Evolutionary conservation across 352 stramenopile species (phyloP), one percentile per base, ranked within the genome.

Genomic region (Phytophthora palmivora): DNA sequence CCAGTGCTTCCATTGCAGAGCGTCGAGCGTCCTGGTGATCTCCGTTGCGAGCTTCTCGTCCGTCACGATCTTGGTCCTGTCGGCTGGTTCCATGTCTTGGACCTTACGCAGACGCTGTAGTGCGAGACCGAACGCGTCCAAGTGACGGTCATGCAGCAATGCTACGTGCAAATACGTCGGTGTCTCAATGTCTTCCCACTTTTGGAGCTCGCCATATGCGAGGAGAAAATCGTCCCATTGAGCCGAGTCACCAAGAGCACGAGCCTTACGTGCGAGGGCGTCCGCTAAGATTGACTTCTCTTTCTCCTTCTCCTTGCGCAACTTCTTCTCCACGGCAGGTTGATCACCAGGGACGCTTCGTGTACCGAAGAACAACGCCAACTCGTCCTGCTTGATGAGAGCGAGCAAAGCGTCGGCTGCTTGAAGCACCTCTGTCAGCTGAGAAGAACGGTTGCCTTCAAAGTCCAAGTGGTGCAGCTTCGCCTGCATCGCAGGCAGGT

Each of bases 21-120:
- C 41, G 22, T 72, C 34, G 30, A 84, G 63, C 22, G 70, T 67
- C 12, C 15, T 64, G 41, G 76, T 34, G 6, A 88, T 67, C 55
- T 89, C 70, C 12, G 63, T 47, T n/a, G 78, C 67, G 14, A 93
- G 70, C 54, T 82, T 78, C 21, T 89, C 74, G 18, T 88, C 72
- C 42, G 73, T 59, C 21, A 88, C 54, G 53, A 93, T 81, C 74
- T 95, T 95, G 43, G 71, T 70, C 48, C 75, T 79, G 21, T 95
- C 86, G 24, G 74, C 65, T 15, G 71, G 45, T 15, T 90, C 80
- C 36, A 91, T 41, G 4, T 75, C 77, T n/a, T 75, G 67, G 11
- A 92, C 72, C 69, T 91, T 92, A 16, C 78, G 84, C 24, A 95
- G 77, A 16, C 84, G 84, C 60, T 95, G 81, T 6, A 93, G 46